Conservation (phyloP, 1,284 basidiomycete species). For the Leccinum subspadiceum region DNA sequence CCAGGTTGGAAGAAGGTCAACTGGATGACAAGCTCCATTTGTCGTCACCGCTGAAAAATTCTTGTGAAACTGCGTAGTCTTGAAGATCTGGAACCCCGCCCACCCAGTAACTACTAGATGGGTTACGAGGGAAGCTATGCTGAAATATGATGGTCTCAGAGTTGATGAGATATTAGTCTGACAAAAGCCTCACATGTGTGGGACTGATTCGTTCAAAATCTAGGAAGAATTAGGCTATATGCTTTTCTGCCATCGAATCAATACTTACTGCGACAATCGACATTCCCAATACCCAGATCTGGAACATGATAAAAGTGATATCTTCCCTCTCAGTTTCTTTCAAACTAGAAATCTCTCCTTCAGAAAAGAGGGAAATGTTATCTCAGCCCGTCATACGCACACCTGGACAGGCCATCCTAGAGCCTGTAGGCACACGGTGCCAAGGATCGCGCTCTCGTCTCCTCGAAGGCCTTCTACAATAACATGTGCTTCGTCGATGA, state of each 20-base stretch:
- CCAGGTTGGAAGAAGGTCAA: constrained; percentile 58
- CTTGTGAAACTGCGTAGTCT: constrained; percentile 55
- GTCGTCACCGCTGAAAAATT: constrained; percentile 58
- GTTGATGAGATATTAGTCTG: not conserved
- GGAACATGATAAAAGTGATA: constrained; percentile 72
- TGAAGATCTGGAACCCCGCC: constrained; percentile 62
- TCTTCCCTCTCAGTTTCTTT: constrained; percentile 75
- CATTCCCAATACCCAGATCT: constrained; percentile 79
- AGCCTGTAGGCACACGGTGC: constrained; percentile 50
- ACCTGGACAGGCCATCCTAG: constrained; percentile 65
- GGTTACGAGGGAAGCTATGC: constrained; percentile 65
- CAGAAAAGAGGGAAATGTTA: not conserved
- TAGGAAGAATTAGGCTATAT: constrained; percentile 5
- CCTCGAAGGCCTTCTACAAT: constrained; percentile 43
- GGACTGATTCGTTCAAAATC: constrained; percentile 77
- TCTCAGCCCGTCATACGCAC: constrained; percentile 35
- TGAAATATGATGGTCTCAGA: constrained; percentile 13
- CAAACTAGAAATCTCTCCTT: constrained; percentile 42
- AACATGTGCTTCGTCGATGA: constrained; percentile 40
- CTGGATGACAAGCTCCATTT: constrained; percentile 58
- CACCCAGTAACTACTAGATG: constrained; percentile 70
- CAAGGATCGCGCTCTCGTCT: constrained; percentile 37
- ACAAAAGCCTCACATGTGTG: constrained; percentile 52
- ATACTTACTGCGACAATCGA: constrained; percentile 60
- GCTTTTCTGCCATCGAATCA: not conserved